Percentiles rank a stretch among this genome's conserved stretches.
phyloP scores from a whole-genome alignment of 202 grass and related monocot genomes.

The Brachypodium distachyon region DNA sequence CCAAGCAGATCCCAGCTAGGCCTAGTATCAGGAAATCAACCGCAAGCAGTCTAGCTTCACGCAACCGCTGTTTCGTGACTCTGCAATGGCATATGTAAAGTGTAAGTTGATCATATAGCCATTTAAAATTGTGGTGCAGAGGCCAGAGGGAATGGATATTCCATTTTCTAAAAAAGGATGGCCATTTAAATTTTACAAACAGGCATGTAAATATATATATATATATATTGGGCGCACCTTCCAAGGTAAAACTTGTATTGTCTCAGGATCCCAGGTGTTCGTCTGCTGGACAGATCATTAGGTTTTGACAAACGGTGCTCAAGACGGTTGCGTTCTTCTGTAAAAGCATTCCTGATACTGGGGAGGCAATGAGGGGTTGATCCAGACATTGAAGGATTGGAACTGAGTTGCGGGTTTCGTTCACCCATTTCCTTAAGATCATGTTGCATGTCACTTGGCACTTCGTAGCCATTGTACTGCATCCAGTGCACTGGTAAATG shows the following conservation, averaged over 20 bases:
- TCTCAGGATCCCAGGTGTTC: slow-evolving; percentile 59
- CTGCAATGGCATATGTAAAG: slow-evolving; percentile 25
- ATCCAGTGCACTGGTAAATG: slow-evolving; percentile 74
- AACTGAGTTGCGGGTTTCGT: not conserved
- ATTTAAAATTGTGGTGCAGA: too few relatives aligned
- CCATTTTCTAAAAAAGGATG: too few relatives aligned
- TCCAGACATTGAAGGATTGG: slow-evolving; percentile 21
- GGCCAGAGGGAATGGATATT: too few relatives aligned
- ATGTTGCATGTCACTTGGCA: slow-evolving; percentile 80
- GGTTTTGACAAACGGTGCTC: slow-evolving; percentile 49
- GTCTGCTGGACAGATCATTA: slow-evolving; percentile 78
- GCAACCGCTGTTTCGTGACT: slow-evolving; percentile 77
- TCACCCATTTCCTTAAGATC: slow-evolving; percentile 49
- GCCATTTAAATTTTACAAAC: not conserved
- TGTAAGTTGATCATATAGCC: slow-evolving; percentile 6
- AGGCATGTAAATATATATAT: not conserved
- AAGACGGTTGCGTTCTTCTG: slow-evolving; percentile 33
- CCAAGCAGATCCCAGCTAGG: slow-evolving; percentile 92
- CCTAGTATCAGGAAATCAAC: slow-evolving; percentile 95
- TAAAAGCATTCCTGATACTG: slow-evolving; percentile 19
- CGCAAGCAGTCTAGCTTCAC: slow-evolving; percentile 61
- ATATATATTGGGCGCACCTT: slow-evolving; percentile 33
- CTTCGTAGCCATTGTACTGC: slow-evolving; percentile 61
- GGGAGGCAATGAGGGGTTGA: slow-evolving; percentile 44
- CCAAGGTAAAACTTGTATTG: slow-evolving; percentile 81